Evolutionary conservation across 2,329 filamentous ascomycete species (phyloP).

Genomic region (Cryoendolithus antarcticus): DNA sequence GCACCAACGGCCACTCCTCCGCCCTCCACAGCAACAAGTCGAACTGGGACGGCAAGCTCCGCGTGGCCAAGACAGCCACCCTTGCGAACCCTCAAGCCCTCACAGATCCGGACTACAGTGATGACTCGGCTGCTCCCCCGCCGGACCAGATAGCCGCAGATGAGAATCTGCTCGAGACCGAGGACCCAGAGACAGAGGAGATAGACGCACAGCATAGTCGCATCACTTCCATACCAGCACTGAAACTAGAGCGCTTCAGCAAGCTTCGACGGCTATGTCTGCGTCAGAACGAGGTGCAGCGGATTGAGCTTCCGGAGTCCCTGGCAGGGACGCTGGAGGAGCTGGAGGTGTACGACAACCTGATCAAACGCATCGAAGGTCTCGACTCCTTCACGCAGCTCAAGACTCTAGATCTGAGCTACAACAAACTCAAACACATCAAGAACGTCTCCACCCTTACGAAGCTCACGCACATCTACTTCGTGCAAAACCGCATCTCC

Average conservation of each 20-base stretch:
- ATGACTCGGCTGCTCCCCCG: slow-evolving; percentile 47
- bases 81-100: slow-evolving; percentile 70
- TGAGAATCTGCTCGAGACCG: slow-evolving; percentile 55
- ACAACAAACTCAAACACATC: slow-evolving; percentile 99
- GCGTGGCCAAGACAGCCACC: slow-evolving; percentile 51
- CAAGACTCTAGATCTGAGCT: slow-evolving; percentile 76
- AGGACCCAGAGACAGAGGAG: slow-evolving; percentile 49
- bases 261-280: slow-evolving; percentile 63
- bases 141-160: slow-evolving; percentile 70
- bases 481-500: slow-evolving; percentile 89
- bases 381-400: slow-evolving; percentile 67
- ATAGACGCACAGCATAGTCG: slow-evolving; percentile 86
- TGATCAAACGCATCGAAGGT: slow-evolving; percentile 74
- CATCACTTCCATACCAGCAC: slow-evolving; percentile 61
- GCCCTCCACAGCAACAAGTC: slow-evolving; percentile 15
- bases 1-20: neutral
- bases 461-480: slow-evolving; percentile 71
- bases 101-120: slow-evolving; percentile 76
- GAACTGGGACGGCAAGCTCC: slow-evolving; percentile 75
- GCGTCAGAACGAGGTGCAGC: slow-evolving; percentile 78
- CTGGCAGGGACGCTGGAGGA: slow-evolving; percentile 61
- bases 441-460: slow-evolving; percentile 71
- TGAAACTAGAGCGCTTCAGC: slow-evolving; percentile 71
- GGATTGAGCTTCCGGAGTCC: slow-evolving; percentile 60
- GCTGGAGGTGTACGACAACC: slow-evolving; percentile 92